These are phyloP conservation scores for Solanum lycopersicoides DNA, from an alignment of 257 asterid species.

Conservation along the genomic window DNA sequence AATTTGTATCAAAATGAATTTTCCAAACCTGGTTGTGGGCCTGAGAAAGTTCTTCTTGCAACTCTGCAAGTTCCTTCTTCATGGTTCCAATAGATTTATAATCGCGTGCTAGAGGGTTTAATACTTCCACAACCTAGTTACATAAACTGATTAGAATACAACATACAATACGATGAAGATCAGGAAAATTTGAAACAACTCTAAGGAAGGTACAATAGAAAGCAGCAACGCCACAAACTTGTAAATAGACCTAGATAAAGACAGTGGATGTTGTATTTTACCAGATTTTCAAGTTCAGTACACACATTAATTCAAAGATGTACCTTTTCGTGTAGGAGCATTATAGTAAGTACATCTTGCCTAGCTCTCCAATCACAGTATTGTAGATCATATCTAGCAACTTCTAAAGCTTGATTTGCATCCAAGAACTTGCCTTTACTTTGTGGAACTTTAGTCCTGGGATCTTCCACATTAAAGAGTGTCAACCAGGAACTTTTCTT, in stretches of 20 bases:
- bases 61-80: conserved; percentile 74
- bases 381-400: conserved; percentile 77
- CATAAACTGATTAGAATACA: neutral
- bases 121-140: conserved; percentile 66
- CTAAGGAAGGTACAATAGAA: neutral
- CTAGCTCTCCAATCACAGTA: conserved; percentile 98
- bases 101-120: conserved; percentile 94
- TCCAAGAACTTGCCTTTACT: conserved; percentile 71
- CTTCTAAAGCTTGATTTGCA: conserved; percentile 68
- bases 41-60: conserved; percentile 64
- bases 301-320: neutral
- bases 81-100: conserved; percentile 85
- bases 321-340: conserved; percentile 96
- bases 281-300: neutral
- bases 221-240: neutral
- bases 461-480: conserved; percentile 84
- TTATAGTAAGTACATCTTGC: conserved; percentile 82
- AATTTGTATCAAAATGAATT: neutral
- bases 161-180: neutral
- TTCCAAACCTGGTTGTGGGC: conserved; percentile 76
- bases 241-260: neutral
- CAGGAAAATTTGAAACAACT: neutral
- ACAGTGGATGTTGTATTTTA: neutral
- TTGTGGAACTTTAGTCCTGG: conserved; percentile 65
- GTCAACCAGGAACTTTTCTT: conserved; percentile 60